Conservation (phyloP, 1,139 yeast species). For the Pichia sp. region DNA sequence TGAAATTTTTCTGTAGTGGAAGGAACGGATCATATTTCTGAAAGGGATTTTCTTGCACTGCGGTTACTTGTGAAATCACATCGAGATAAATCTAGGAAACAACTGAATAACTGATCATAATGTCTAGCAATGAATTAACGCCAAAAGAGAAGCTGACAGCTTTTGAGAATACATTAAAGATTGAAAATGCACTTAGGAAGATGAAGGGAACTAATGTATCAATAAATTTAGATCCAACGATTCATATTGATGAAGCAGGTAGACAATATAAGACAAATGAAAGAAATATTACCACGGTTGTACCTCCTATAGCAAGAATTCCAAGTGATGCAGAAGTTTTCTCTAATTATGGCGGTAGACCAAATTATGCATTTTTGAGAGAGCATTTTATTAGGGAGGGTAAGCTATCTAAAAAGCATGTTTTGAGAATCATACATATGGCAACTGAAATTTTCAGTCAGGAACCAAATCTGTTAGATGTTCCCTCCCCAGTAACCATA, state of each 20-base stretch:
- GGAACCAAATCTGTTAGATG: slow-evolving; percentile 74
- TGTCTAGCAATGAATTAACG: slow-evolving; percentile 1
- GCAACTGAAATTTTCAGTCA: slow-evolving; percentile 60
- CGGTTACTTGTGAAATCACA: no score
- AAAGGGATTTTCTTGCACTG: no score
- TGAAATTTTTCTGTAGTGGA: no score
- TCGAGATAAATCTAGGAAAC: no score
- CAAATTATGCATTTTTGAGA: slow-evolving; percentile 62
- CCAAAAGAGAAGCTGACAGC: slow-evolving; percentile 18
- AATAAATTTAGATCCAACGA: slow-evolving; percentile 36
- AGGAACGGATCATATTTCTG: no score
- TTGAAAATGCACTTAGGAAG: slow-evolving; percentile 72
- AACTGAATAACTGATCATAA: no score
- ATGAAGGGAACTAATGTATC: slow-evolving; percentile 36
- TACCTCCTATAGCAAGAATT: slow-evolving; percentile 56
- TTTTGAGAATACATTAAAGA: slow-evolving; percentile 45
- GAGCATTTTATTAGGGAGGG: slow-evolving; percentile 81
- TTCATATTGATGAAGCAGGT: slow-evolving; percentile 67
- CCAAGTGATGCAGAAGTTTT: slow-evolving; percentile 71
- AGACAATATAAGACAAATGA: slow-evolving; percentile 54
- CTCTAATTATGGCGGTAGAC: slow-evolving; percentile 46
- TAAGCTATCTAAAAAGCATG: slow-evolving; percentile 65
- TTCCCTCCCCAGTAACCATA: slow-evolving; percentile 91
- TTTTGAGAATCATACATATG: slow-evolving; percentile 51
- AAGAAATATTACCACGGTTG: slow-evolving; percentile 56